Evolutionary conservation across 495 filamentous ascomycete species (phyloP).

Genomic region (Talaromyces stipitatus): DNA sequence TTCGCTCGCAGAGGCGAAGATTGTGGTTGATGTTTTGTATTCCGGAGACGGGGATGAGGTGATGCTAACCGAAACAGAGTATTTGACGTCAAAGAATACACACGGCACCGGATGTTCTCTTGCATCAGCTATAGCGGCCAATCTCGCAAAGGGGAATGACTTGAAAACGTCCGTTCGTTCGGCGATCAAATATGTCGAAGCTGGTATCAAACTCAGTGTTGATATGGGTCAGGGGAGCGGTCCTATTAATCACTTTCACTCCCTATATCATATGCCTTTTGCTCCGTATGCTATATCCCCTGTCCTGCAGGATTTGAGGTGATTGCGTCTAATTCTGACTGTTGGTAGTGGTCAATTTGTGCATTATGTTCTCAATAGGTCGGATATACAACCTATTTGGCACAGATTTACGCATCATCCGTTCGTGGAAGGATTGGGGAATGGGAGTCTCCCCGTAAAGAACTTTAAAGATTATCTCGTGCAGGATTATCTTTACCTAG

Average conservation of each 20-base stretch:
- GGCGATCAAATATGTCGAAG: slow-evolving; percentile 75
- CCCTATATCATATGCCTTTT: slow-evolving; percentile 70
- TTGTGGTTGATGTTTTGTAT: slow-evolving; percentile 68
- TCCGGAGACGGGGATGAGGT: slow-evolving; percentile 33
- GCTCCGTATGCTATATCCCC: slow-evolving; percentile 53
- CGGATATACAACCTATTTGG: slow-evolving; percentile 67
- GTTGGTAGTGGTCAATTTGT: slow-evolving; percentile 62
- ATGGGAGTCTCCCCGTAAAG: slow-evolving; percentile 62
- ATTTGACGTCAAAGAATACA: slow-evolving; percentile 66
- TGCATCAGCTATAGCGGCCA: slow-evolving; percentile 86
- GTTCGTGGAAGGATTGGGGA: slow-evolving; percentile 69
- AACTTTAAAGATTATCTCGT: slow-evolving; percentile 79
- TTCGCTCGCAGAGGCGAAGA: slow-evolving; percentile 47
- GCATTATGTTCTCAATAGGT: slow-evolving; percentile 72
- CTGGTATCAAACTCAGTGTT: slow-evolving; percentile 69
- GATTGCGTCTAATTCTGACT: slow-evolving; percentile 5
- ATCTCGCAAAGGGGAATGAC: slow-evolving; percentile 60
- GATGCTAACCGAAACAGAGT: slow-evolving; percentile 58
- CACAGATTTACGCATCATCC: slow-evolving; percentile 65
- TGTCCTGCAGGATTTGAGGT: not conserved
- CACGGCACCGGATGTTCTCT: slow-evolving; percentile 95
- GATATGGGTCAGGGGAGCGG: slow-evolving; percentile 74
- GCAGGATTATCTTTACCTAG: slow-evolving; percentile 85
- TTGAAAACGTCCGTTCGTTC: slow-evolving; percentile 57
- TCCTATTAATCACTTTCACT: slow-evolving; percentile 93